These are phyloP conservation scores for Penicillium roqueforti DNA, from an alignment of 495 filamentous ascomycete species.

Conservation along the genomic window DNA sequence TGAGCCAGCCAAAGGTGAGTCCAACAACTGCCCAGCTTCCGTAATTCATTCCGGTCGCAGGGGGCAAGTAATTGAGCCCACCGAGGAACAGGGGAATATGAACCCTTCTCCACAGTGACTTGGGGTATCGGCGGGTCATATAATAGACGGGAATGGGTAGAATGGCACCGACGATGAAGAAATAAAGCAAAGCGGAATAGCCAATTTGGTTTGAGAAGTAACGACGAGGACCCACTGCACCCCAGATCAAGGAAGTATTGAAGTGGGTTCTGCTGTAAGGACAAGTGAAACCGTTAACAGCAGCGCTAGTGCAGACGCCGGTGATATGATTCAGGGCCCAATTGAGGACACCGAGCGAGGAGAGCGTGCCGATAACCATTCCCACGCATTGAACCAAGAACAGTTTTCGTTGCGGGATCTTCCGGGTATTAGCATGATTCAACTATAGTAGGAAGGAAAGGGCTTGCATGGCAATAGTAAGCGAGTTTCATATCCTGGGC, in stretches of 20 bases:
- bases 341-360: conserved; percentile 67
- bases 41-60: conserved; percentile 72
- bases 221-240: conserved; percentile 71
- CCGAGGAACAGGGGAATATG: conserved; percentile 30
- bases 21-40: conserved; percentile 79
- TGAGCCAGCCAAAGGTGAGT: conserved; percentile 57
- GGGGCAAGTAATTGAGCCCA: conserved; percentile 29
- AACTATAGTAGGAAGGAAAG: neutral
- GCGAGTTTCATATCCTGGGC: conserved; percentile 81
- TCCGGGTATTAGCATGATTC: neutral
- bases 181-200: conserved; percentile 64
- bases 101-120: conserved; percentile 22
- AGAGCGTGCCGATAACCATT: conserved; percentile 67
- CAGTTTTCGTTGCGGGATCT: conserved; percentile 65
- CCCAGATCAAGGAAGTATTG: conserved; percentile 83
- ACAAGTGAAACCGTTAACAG: conserved; percentile 78
- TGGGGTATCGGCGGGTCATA: conserved; percentile 39
- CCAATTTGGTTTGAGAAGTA: conserved; percentile 43
- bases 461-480: conserved; percentile 69
- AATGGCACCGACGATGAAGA: conserved; percentile 68
- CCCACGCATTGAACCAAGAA: conserved; percentile 65
- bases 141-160: conserved; percentile 64
- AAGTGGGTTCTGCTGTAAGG: conserved; percentile 83
- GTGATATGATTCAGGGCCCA: conserved; percentile 77
- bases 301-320: conserved; percentile 68